Evolutionary conservation across 2,329 filamentous ascomycete species (phyloP).

Genomic region (Claviceps maximensis): DNA sequence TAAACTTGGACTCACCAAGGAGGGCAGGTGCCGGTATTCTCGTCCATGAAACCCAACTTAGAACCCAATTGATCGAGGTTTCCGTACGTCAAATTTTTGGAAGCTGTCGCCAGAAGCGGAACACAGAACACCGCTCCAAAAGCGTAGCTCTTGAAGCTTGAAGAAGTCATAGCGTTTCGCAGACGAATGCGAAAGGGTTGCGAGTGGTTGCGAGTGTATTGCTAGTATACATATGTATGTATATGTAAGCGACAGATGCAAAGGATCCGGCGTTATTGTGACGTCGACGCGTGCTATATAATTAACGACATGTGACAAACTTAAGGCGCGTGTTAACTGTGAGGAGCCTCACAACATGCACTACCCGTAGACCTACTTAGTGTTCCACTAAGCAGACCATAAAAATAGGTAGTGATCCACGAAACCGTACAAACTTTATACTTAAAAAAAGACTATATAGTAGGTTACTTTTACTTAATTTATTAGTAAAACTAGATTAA

Average conservation of each 20-base stretch:
- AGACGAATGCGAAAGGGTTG: conserved; percentile 9
- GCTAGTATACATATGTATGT: not conserved
- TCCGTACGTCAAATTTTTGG: conserved; percentile 44
- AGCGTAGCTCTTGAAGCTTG: conserved; percentile 23
- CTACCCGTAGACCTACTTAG: no score
- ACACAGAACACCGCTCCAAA: conserved; percentile 27
- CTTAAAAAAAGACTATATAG: no score
- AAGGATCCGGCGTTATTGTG: not conserved
- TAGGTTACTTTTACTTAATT: no score
- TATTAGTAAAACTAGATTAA: no score
- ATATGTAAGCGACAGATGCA: not conserved
- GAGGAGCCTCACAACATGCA: no score
- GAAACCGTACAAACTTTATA: no score
- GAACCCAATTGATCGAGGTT: conserved; percentile 47
- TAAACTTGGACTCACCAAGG: conserved; percentile 44
- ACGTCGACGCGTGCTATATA: not conserved
- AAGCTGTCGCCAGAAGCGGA: conserved; percentile 25
- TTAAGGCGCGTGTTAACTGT: no score
- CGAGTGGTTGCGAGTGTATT: not conserved
- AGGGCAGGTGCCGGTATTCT: conserved; percentile 64
- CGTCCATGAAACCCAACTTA: conserved; percentile 57
- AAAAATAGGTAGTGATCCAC: no score
- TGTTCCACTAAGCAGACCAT: no score
- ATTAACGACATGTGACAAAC: no score
- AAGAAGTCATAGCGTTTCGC: conserved; percentile 25